These are phyloP conservation scores for Hyaloraphidium curvatum DNA, from an alignment of 192 early-diverging fungal genomes.

Conservation along the genomic window DNA sequence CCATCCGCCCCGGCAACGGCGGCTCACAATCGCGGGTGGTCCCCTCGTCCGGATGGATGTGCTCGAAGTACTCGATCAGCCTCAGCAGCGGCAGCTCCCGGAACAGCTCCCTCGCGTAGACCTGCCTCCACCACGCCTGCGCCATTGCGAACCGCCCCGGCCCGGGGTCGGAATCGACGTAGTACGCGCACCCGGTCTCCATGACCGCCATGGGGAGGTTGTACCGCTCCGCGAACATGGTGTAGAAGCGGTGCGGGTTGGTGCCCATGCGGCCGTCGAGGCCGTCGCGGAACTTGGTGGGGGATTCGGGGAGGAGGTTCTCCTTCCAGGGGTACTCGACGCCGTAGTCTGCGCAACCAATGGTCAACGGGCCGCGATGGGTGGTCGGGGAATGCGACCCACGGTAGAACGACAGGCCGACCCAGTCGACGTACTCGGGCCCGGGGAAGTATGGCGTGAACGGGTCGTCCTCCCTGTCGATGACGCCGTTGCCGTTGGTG, in stretches of 20 bases:
- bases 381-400: background rate
- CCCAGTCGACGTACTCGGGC: slow-evolving; percentile 24
- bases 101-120: background rate
- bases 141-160: background rate
- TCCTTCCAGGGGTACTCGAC: background rate
- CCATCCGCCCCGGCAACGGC: too few relatives aligned
- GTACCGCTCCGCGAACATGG: background rate
- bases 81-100: background rate
- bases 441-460: slow-evolving; percentile 27
- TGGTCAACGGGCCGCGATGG: background rate
- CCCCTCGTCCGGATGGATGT: too few relatives aligned
- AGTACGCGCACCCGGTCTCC: background rate
- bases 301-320: background rate
- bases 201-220: background rate
- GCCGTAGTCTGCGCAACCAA: background rate
- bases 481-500: slow-evolving; percentile 25
- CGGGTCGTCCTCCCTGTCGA: slow-evolving; percentile 18
- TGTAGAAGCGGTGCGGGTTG: background rate
- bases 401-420: slow-evolving; percentile 10
- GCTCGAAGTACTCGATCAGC: background rate
- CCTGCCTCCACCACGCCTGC: slow-evolving; percentile 3
- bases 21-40: too few relatives aligned
- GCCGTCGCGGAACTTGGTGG: too few relatives aligned
- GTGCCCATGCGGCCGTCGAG: background rate
- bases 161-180: background rate